Evolutionary conservation across 768 basidiomycete species (phyloP).

Genomic region (Kwoniella bestiolae): DNA sequence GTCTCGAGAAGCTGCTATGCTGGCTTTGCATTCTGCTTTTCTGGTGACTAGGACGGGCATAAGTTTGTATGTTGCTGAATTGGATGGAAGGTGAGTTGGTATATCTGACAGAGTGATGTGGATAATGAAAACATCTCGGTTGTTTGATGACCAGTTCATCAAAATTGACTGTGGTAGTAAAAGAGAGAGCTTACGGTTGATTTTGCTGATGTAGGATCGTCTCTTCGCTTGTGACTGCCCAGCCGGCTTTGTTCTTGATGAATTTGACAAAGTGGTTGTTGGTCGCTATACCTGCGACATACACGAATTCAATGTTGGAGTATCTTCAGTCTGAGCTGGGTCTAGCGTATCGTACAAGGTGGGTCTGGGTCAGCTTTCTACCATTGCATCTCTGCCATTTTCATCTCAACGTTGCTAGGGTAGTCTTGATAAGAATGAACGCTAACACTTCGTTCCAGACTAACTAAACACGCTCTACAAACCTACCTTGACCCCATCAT

Average conservation of each 20-base stretch:
- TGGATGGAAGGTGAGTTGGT: conserved; percentile 73
- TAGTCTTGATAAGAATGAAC: no score
- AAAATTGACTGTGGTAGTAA: not conserved
- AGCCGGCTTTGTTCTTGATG: conserved; percentile 73
- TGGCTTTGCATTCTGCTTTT: conserved; percentile 85
- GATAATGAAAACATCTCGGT: no score
- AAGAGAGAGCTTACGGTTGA: not conserved
- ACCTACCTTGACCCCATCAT: conserved; percentile 69
- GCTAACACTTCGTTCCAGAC: no score
- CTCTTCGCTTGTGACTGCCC: conserved; percentile 87
- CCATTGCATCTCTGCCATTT: no score
- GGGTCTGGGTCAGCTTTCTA: no score
- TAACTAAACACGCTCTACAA: conserved; percentile 79
- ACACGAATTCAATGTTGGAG: conserved; percentile 70
- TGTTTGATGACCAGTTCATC: not conserved
- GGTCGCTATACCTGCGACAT: conserved; percentile 74
- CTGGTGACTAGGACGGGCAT: conserved; percentile 88
- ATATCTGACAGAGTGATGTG: no score
- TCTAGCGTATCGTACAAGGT: conserved; percentile 51
- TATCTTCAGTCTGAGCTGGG: conserved; percentile 88
- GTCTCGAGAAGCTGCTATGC: conserved; percentile 83
- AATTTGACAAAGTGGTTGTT: conserved; percentile 89
- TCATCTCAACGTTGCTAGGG: no score
- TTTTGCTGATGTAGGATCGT: conserved; percentile 71
- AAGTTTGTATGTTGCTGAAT: conserved; percentile 87